These are phyloP conservation scores for Quercus aquifolioides DNA, from an alignment of 306 rosid genomes.

Conservation along the genomic window DNA sequence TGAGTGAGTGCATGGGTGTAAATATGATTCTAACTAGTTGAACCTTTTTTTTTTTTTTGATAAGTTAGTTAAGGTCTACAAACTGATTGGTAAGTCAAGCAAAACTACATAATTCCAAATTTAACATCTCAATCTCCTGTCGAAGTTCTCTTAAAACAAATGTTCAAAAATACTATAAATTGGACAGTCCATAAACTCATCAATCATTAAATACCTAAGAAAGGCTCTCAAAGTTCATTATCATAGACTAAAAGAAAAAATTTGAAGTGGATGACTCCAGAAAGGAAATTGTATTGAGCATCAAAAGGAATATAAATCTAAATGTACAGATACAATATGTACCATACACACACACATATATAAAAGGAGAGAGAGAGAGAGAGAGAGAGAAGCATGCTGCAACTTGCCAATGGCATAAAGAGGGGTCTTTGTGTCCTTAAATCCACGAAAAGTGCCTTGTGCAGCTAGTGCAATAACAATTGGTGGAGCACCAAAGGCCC, in stretches of 20 bases:
- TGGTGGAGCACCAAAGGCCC: constrained; percentile 92
- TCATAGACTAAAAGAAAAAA: no score
- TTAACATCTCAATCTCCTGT: background rate
- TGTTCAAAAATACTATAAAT: background rate
- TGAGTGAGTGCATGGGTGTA: background rate
- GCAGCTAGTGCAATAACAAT: constrained; percentile 91
- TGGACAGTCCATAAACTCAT: background rate
- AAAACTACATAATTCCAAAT: background rate
- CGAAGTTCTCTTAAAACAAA: background rate
- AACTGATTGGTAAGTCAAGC: background rate
- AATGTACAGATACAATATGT: background rate
- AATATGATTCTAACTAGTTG: background rate
- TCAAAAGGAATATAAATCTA: background rate
- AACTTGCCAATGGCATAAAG: constrained; percentile 82
- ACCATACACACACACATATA: background rate
- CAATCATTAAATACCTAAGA: background rate
- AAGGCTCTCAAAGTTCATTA: background rate
- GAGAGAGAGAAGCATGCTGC: constrained; percentile 6
- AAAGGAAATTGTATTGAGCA: no score
- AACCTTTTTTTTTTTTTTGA: no score
- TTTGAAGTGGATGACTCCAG: no score
- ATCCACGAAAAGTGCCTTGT: constrained; percentile 96
- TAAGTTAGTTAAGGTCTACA: background rate
- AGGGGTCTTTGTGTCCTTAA: constrained; percentile 88
- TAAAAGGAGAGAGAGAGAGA: background rate